A percentile compares a stretch with the other conserved stretches of the same genome.
Evolutionary conservation across 805 yeast genomes (phyloP).

Genomic region (Zygosaccharomyces rouxii): DNA sequence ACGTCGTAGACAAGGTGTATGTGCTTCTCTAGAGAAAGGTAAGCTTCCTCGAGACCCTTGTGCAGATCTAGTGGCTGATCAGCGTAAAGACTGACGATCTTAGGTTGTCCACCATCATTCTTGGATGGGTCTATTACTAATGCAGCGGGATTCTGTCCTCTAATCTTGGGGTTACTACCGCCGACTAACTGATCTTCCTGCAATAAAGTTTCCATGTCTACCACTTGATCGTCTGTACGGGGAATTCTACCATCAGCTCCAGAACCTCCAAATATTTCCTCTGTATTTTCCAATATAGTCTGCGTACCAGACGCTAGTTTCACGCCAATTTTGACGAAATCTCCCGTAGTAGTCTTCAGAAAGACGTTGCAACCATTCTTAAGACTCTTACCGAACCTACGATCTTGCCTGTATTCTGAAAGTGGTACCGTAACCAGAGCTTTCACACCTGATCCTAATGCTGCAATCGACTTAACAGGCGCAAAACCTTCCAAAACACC

Average conservation of each 20-base stretch:
- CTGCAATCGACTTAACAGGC: constrained; percentile 71
- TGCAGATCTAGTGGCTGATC: constrained; percentile 71
- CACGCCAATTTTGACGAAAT: constrained; percentile 74
- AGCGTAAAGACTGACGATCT: constrained; percentile 67
- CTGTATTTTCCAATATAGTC: constrained; percentile 71
- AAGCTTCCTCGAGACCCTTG: constrained; percentile 75
- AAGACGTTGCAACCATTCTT: constrained; percentile 73
- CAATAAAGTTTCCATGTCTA: constrained; percentile 26
- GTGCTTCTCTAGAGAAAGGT: constrained; percentile 64
- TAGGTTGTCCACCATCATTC: constrained; percentile 26
- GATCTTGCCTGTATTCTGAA: constrained; percentile 69
- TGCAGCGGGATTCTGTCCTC: constrained; percentile 28
- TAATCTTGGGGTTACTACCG: constrained; percentile 32
- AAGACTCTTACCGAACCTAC: constrained; percentile 60
- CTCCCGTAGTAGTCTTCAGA: constrained; percentile 74
- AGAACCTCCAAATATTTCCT: constrained; percentile 70
- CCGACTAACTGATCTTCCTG: constrained; percentile 37
- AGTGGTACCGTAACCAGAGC: constrained; percentile 71
- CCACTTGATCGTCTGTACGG: constrained; percentile 12
- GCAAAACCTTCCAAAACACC: constrained; percentile 82
- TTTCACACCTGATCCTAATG: constrained; percentile 72
- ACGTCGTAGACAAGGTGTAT: constrained; percentile 61
- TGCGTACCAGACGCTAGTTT: constrained; percentile 88
- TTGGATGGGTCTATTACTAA: constrained; percentile 26
- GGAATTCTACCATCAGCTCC: constrained; percentile 49